Percentiles rank a stretch among this genome's conserved stretches.
These are phyloP conservation scores for Mucor piriformis DNA, from an alignment of 371 early-diverging fungal genomes.

Conservation along the genomic window DNA sequence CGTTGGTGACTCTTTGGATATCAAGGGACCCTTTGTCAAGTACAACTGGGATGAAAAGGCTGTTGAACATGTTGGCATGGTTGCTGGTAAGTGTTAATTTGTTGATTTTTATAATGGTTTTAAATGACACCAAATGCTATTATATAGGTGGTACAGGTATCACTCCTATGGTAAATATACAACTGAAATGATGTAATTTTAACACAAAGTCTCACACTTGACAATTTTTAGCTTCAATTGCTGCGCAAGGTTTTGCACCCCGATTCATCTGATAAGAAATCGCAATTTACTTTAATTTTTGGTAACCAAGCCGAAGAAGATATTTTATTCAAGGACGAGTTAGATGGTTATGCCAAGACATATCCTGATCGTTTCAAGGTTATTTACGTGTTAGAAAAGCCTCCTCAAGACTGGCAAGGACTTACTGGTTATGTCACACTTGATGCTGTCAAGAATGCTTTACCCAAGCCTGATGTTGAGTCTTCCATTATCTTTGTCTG, in stretches of 20 bases:
- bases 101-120: not conserved
- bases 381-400: conserved; percentile 78
- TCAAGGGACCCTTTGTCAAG: conserved; percentile 94
- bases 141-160: conserved; percentile 86
- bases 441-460: conserved; percentile 65
- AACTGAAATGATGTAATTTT: conserved; percentile 10
- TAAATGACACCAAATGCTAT: not conserved
- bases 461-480: conserved; percentile 60
- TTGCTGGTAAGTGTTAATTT: conserved; percentile 58
- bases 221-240: conserved; percentile 48
- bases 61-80: conserved; percentile 80
- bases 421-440: conserved; percentile 69
- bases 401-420: conserved; percentile 64
- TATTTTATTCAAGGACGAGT: conserved; percentile 81
- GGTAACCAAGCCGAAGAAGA: conserved; percentile 86
- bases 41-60: conserved; percentile 76
- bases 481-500: conserved; percentile 82
- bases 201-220: not conserved
- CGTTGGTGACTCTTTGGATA: conserved; percentile 81
- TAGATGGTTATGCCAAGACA: conserved; percentile 68
- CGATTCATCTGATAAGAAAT: conserved; percentile 67
- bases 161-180: conserved; percentile 76
- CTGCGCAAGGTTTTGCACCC: conserved; percentile 67
- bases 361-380: conserved; percentile 82
- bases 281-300: conserved; percentile 84